These are phyloP conservation scores for Carallia pectinifolia DNA, from an alignment of 345 rosid genomes.

Conservation along the genomic window DNA sequence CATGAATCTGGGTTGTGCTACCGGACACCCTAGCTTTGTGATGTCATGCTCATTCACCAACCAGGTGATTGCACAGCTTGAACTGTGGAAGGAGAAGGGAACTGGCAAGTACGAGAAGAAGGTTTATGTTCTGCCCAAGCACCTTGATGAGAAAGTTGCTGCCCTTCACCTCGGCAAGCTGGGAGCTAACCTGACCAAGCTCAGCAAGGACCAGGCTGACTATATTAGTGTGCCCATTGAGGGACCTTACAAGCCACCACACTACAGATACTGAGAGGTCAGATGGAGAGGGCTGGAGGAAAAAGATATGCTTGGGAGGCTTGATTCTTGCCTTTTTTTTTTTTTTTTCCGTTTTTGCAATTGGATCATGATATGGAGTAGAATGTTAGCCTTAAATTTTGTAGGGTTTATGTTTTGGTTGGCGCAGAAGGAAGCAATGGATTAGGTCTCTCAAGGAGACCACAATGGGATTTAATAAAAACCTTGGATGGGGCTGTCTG, in stretches of 20 bases:
- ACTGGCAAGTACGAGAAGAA: conserved; percentile 88
- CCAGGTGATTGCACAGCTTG: conserved; percentile 97
- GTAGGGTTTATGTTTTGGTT: conserved; percentile 28
- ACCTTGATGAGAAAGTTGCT: conserved; percentile 96
- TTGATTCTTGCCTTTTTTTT: neutral
- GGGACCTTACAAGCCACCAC: conserved; percentile 96
- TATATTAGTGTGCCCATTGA: conserved; percentile 79
- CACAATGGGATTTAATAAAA: conserved; percentile 35
- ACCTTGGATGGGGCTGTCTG: conserved; percentile 37
- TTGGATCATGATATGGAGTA: conserved; percentile 16
- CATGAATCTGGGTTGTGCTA: conserved; percentile 96
- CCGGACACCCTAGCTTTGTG: conserved; percentile 97
- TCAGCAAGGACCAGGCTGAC: conserved; percentile 79
- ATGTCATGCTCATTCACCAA: conserved; percentile 99
- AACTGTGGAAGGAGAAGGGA: conserved; percentile 81
- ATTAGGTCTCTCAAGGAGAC: conserved; percentile 18
- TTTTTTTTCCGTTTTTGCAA: conserved; percentile 5
- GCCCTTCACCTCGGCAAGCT: conserved; percentile 90
- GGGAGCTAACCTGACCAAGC: conserved; percentile 86
- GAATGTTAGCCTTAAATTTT: conserved; percentile 16
- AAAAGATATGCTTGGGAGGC: conserved; percentile 1
- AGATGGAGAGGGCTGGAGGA: neutral
- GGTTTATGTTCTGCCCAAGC: conserved; percentile 93
- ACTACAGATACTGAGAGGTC: conserved; percentile 75
- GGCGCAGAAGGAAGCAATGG: conserved; percentile 16